Percentiles rank a stretch among this genome's conserved stretches.
Evolutionary conservation across 2,329 filamentous ascomycete species (phyloP).

Genomic region (Colletotrichum trifolii): DNA sequence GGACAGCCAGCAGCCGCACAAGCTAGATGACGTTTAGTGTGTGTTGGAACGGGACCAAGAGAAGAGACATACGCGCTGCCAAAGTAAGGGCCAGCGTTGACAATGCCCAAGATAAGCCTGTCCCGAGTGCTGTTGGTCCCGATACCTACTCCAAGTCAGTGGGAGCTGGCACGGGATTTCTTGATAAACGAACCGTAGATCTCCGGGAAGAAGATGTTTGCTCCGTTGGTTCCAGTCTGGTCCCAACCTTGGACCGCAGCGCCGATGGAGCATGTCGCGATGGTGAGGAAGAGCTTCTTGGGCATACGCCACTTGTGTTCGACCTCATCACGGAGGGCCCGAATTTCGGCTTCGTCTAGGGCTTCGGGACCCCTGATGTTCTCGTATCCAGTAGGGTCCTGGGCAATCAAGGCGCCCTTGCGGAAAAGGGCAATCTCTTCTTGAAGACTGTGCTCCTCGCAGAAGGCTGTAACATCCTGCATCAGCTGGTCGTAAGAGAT

Average conservation of each 20-base stretch:
- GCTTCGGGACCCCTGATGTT: constrained; percentile 66
- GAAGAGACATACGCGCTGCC: constrained; percentile 50
- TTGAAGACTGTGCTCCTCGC: constrained; percentile 65
- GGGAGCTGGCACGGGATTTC: too few species aligned
- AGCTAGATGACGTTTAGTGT: constrained; percentile 40
- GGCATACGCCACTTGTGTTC: constrained; percentile 77
- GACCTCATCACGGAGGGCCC: constrained; percentile 69
- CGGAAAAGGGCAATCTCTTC: constrained; percentile 69
- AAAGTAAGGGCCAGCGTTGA: constrained; percentile 69
- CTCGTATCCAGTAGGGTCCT: constrained; percentile 73
- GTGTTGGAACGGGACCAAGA: background rate
- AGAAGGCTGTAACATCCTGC: constrained; percentile 71
- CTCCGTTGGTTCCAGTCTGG: constrained; percentile 72
- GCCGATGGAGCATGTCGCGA: constrained; percentile 74
- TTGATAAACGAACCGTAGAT: too few species aligned
- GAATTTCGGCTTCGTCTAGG: constrained; percentile 69
- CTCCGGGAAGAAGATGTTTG: constrained; percentile 70
- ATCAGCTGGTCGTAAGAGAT: constrained; percentile 65
- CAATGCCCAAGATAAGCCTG: constrained; percentile 68
- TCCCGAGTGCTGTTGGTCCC: constrained; percentile 46
- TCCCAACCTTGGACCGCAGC: constrained; percentile 79
- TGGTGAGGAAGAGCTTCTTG: constrained; percentile 71
- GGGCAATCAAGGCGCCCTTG: constrained; percentile 79
- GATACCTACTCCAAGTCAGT: constrained; percentile 45
- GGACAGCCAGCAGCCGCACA: constrained; percentile 72